Evolutionary conservation across 352 stramenopile genomes (phyloP), one percentile per base, ranked within the genome.

Genomic region (Phytopythium sindhum): DNA sequence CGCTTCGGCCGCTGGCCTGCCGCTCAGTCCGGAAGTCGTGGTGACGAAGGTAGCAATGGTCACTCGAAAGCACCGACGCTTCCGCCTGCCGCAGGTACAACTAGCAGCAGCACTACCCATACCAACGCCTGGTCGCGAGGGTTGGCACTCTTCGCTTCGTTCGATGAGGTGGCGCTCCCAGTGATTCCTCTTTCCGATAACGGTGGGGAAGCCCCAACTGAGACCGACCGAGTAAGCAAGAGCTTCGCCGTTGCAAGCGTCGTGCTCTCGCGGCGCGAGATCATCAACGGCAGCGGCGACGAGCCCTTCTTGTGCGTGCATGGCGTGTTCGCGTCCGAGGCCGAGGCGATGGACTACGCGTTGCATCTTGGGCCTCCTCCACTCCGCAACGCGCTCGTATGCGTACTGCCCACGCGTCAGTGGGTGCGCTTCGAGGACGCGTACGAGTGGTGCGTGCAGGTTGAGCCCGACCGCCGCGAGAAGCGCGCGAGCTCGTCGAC

Each of bases 361-460:
- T 69, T 89, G 37, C 63, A 21, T 24, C 47, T 81, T 53, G 63
- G 73, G 11, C 64, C 72, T 6, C 68, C 68, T 5, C 62, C 72
- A 2, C 50, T 57, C 0, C 67, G 86, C 17, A 78, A 75, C 21
- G 78, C 84, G 0, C 66, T 93, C 57, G n/a, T 90, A 1, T 93
- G 81, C 44, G 69, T 91, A 0, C 39, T 93, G 10, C 81, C 84
- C 0, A 53, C 75, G 2, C 56, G 67, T 4, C 68, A 82, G 57
- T 84, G 72, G 73, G 39, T 91, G 54, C 68, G 68, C 37, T 68
- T 90, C 45, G 78, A 91, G 28, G 73, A 87, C 53, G 75, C 75
- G 23, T 76, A 83, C 62, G 70, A 91, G 44, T 91, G 69, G 68
- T 89, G 81, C 54, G 73, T 90, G n/a, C 80, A 88, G 50, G 73